These are phyloP conservation scores for Fusarium udum DNA, from an alignment of 2,329 filamentous ascomycete genomes.

Conservation along the genomic window DNA sequence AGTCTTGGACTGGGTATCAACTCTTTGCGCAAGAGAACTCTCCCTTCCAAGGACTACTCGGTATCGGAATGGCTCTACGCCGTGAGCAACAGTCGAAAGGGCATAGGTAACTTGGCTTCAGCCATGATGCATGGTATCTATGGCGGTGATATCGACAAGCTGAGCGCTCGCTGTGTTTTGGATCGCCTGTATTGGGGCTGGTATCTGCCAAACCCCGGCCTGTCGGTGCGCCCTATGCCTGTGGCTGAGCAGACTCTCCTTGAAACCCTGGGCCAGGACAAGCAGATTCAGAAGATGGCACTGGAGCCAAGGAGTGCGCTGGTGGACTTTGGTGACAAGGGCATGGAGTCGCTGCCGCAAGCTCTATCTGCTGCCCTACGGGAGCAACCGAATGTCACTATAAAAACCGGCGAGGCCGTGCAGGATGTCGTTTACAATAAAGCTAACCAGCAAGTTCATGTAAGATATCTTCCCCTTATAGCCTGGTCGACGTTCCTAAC, in stretches of 20 bases:
- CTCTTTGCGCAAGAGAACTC: constrained; percentile 25
- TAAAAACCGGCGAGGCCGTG: constrained; percentile 62
- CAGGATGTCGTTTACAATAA: constrained; percentile 54
- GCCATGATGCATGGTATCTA: constrained; percentile 88
- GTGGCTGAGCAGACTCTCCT: constrained; percentile 45
- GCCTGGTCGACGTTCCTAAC: neutral
- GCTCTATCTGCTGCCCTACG: constrained; percentile 62
- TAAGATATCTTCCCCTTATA: constrained; percentile 42
- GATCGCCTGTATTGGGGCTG: constrained; percentile 47
- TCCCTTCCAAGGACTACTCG: constrained; percentile 46
- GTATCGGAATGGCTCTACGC: constrained; percentile 50
- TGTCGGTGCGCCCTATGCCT: constrained; percentile 56
- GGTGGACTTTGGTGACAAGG: constrained; percentile 56
- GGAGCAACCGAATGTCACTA: constrained; percentile 65
- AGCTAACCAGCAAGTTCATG: constrained; percentile 52
- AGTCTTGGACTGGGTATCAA: constrained; percentile 41
- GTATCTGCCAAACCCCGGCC: constrained; percentile 40
- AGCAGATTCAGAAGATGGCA: constrained; percentile 46
- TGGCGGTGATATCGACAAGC: constrained; percentile 83
- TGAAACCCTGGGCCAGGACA: constrained; percentile 42
- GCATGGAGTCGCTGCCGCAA: constrained; percentile 70
- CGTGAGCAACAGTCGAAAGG: constrained; percentile 42
- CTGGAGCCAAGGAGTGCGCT: constrained; percentile 45
- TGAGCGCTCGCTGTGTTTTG: constrained; percentile 74
- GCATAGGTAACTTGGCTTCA: constrained; percentile 79